Evolutionary conservation across 208 protist genomes (phyloP).

Genomic region (Naegleria lovaniensis): DNA sequence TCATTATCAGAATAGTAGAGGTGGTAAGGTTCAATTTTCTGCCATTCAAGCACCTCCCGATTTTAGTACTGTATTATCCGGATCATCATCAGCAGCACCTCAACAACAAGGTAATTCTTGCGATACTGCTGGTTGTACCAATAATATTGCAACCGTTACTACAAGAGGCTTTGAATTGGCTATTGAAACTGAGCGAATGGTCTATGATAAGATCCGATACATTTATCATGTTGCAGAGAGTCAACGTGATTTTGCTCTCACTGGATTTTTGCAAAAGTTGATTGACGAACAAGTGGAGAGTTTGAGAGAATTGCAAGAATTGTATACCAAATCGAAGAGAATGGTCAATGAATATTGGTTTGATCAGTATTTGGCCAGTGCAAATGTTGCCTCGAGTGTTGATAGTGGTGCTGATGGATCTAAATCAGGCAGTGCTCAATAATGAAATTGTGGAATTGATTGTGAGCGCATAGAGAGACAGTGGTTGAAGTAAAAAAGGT

Average conservation of each 20-base stretch:
- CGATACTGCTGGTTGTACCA: neutral
- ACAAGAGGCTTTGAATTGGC: neutral
- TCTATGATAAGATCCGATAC: neutral
- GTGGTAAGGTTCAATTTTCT: neutral
- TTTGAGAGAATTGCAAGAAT: neutral
- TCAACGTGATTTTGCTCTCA: neutral
- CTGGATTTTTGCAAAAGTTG: neutral
- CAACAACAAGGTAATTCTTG: neutral
- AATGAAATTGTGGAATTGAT: no score
- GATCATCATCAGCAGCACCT: no score
- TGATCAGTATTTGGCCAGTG: neutral
- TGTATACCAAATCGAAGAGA: neutral
- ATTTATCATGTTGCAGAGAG: neutral
- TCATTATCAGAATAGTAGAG: neutral
- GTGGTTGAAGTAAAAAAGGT: no score
- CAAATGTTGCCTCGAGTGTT: neutral
- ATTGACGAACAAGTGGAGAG: neutral
- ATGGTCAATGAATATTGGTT: neutral
- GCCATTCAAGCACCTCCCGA: neutral
- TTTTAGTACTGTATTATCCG: neutral
- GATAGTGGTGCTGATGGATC: no score
- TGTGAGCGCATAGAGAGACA: no score
- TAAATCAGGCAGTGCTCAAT: no score
- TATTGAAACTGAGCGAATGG: neutral
- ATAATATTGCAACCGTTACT: neutral